Evolutionary conservation across 2,329 filamentous ascomycete species (phyloP).

Genomic region (Ophiosphaerella narmari): DNA sequence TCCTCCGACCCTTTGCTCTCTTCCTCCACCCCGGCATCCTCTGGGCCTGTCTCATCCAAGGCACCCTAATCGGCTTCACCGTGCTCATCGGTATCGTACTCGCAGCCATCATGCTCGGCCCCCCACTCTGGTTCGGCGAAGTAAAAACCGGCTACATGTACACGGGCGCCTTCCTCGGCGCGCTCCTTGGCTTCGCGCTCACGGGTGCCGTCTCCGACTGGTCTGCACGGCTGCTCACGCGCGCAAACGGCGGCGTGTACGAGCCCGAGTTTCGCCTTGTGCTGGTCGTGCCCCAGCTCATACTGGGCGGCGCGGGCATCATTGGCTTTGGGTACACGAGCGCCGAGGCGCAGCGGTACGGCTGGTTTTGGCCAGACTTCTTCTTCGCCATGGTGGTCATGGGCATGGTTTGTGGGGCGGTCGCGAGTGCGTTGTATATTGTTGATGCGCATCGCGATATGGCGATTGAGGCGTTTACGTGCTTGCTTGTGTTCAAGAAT

Average conservation of each 20-base stretch:
- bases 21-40: slow-evolving; percentile 78
- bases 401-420: slow-evolving; percentile 90
- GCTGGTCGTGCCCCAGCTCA: slow-evolving; percentile 78
- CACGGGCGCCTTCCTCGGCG: slow-evolving; percentile 82
- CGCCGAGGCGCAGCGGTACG: slow-evolving; percentile 63
- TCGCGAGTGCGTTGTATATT: slow-evolving; percentile 83
- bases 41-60: slow-evolving; percentile 80
- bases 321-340: slow-evolving; percentile 83
- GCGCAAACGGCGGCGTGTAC: slow-evolving; percentile 77
- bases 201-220: slow-evolving; percentile 75
- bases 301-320: slow-evolving; percentile 77
- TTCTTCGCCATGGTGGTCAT: slow-evolving; percentile 85
- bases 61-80: slow-evolving; percentile 91
- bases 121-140: slow-evolving; percentile 82
- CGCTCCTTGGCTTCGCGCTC: slow-evolving; percentile 75
- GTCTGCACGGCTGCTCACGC: slow-evolving; percentile 71
- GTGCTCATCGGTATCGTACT: slow-evolving; percentile 86
- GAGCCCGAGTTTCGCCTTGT: slow-evolving; percentile 90
- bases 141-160: slow-evolving; percentile 80
- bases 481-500: slow-evolving; percentile 92
- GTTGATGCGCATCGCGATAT: slow-evolving; percentile 90
- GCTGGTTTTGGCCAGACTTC: slow-evolving; percentile 74
- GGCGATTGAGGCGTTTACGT: slow-evolving; percentile 85
- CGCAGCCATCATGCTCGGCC: slow-evolving; percentile 79
- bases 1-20: slow-evolving; percentile 60